Conservation (phyloP, 1,284 basidiomycete species). For the Moesziomyces parantarcticus region DNA sequence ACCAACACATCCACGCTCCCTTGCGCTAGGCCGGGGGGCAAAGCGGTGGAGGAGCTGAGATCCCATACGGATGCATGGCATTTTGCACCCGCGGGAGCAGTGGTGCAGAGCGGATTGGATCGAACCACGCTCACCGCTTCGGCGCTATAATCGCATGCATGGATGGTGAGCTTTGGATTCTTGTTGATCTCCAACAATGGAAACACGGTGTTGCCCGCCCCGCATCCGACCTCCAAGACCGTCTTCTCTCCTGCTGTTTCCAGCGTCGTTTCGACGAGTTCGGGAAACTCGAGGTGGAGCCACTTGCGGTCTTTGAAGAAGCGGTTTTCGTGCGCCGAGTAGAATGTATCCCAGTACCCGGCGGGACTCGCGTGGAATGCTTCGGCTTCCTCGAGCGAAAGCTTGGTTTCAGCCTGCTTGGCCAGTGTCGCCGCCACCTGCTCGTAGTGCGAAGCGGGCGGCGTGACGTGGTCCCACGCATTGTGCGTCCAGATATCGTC, state of each 20-base stretch:
- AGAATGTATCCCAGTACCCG: slow-evolving; percentile 63
- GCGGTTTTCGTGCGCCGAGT: slow-evolving; percentile 59
- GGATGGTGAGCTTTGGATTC: slow-evolving; percentile 80
- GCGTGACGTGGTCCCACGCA: slow-evolving; percentile 65
- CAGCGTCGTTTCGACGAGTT: slow-evolving; percentile 55
- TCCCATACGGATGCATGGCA: slow-evolving; percentile 92
- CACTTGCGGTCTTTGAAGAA: slow-evolving; percentile 67
- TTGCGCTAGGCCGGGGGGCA: slow-evolving; percentile 40
- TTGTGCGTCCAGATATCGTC: slow-evolving; percentile 60
- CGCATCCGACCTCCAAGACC: slow-evolving; percentile 65
- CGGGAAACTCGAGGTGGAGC: slow-evolving; percentile 65
- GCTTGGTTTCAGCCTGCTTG: slow-evolving; percentile 52
- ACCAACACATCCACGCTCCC: slow-evolving; percentile 84
- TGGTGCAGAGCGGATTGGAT: slow-evolving; percentile 48
- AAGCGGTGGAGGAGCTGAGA: slow-evolving; percentile 71
- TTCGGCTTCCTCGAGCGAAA: slow-evolving; percentile 49
- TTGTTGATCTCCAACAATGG: slow-evolving; percentile 83
- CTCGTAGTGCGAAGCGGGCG: slow-evolving; percentile 50
- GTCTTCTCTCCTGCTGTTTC: slow-evolving; percentile 34
- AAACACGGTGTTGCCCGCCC: slow-evolving; percentile 89
- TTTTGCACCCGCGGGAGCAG: slow-evolving; percentile 57
- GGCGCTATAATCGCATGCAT: slow-evolving; percentile 89
- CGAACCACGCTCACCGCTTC: slow-evolving; percentile 92
- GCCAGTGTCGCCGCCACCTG: slow-evolving; percentile 42
- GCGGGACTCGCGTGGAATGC: slow-evolving; percentile 54